Conservation (phyloP, 192 early-diverging fungal genomes). For the Mortierella hygrophila region DNA sequence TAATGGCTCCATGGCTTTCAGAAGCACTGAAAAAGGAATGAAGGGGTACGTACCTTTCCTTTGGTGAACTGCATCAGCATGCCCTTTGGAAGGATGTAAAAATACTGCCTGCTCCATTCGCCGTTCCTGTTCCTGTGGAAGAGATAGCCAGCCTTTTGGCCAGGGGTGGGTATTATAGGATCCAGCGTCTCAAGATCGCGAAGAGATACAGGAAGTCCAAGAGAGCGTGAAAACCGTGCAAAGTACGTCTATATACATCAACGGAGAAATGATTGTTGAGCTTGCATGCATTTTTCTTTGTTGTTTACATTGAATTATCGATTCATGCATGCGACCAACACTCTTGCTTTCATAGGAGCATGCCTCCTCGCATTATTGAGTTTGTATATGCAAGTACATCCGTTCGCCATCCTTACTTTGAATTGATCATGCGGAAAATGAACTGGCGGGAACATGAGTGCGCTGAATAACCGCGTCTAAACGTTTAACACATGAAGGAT, state of each 20-base stretch:
- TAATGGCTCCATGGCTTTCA: neutral
- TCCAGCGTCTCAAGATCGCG: conserved; percentile 45
- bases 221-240: conserved; percentile 29
- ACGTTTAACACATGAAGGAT: neutral
- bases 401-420: conserved; percentile 22
- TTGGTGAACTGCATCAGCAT: conserved; percentile 55
- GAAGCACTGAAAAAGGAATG: neutral
- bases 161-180: conserved; percentile 20
- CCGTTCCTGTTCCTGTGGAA: conserved; percentile 40
- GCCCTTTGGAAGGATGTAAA: conserved; percentile 37
- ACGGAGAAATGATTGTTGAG: neutral
- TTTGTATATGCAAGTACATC: neutral
- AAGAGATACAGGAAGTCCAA: conserved; percentile 31
- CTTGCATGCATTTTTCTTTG: neutral
- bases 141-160: conserved; percentile 43
- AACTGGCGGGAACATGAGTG: conserved; percentile 41
- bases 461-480: conserved; percentile 29
- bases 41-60: conserved; percentile 23
- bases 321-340: neutral
- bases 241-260: conserved; percentile 26
- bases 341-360: neutral
- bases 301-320: neutral
- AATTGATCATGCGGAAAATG: conserved; percentile 40
- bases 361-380: neutral
- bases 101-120: conserved; percentile 49